Evolutionary conservation across 768 basidiomycete genomes (phyloP).

Genomic region (Mycena filopes): DNA sequence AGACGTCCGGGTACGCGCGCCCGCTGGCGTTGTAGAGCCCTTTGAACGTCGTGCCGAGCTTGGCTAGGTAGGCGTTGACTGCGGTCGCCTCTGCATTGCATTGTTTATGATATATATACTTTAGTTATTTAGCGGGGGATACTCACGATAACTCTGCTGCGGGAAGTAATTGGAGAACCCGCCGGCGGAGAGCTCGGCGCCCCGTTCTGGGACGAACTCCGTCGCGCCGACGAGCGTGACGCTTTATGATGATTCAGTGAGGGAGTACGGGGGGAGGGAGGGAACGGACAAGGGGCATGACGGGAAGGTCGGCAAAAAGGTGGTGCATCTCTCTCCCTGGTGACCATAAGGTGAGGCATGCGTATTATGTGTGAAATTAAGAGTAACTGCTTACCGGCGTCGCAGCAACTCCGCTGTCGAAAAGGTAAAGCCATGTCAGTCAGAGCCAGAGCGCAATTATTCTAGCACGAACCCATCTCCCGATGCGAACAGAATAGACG

Average conservation of each 20-base stretch:
- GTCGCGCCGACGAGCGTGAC: conserved; percentile 49
- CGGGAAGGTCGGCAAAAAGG: conserved; percentile 54
- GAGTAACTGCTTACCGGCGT: background rate
- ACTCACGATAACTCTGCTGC: conserved; percentile 35
- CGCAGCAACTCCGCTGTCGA: conserved; percentile 11
- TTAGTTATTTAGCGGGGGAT: too few species aligned
- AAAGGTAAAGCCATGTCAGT: too few species aligned
- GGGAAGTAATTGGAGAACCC: conserved; percentile 60
- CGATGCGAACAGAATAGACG: conserved; percentile 55
- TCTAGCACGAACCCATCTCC: conserved; percentile 39
- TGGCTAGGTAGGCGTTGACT: conserved; percentile 30
- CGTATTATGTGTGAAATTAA: too few species aligned
- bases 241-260: conserved; percentile 39
- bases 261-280: background rate
- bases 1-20: conserved; percentile 41
- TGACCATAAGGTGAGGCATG: conserved; percentile 33
- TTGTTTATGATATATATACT: too few species aligned
- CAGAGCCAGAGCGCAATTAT: background rate
- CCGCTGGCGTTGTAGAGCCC: conserved; percentile 26
- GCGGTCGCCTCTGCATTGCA: conserved; percentile 20
- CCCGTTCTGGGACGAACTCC: conserved; percentile 47
- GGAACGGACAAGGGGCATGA: conserved; percentile 49
- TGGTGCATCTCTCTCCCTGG: conserved; percentile 44
- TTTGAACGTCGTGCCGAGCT: conserved; percentile 22
- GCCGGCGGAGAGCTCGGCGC: conserved; percentile 57